These are phyloP conservation scores for Rhodomyrtus psidioides DNA, from an alignment of 441 rosid genomes.

Conservation along the genomic window DNA sequence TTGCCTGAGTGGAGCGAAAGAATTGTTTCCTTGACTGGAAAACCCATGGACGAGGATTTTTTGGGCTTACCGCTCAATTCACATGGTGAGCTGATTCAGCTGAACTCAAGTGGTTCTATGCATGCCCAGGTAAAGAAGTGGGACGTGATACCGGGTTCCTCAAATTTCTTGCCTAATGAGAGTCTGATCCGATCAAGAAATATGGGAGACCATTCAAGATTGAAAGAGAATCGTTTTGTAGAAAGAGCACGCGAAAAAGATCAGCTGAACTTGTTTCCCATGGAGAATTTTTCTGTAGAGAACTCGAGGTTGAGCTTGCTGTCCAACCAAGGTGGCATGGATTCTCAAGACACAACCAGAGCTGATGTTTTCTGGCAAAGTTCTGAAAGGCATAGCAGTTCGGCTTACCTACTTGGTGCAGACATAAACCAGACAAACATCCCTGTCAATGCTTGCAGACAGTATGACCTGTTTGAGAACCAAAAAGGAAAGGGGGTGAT, in stretches of 20 bases:
- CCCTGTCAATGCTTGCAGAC: constrained; percentile 6
- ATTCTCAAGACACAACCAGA: constrained; percentile 9
- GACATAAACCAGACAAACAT: constrained; percentile 12
- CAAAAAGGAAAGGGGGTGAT: constrained; percentile 3
- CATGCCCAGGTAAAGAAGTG: constrained; percentile 1
- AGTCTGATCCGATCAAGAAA: constrained; percentile 4
- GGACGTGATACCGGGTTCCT: constrained; percentile 11
- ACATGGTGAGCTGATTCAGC: constrained; percentile 39
- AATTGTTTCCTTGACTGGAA: constrained; percentile 16
- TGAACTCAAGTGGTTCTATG: constrained; percentile 15
- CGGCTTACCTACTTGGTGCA: constrained; percentile 10
- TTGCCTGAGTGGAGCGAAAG: constrained; percentile 22
- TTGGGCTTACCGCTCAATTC: constrained; percentile 42
- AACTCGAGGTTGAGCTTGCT: constrained; percentile 11
- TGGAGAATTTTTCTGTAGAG: constrained; percentile 8
- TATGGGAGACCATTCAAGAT: constrained; percentile 7
- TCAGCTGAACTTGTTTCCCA: constrained; percentile 19
- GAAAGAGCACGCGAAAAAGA: constrained; percentile 14
- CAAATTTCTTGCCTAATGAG: constrained; percentile 6
- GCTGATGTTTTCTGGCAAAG: constrained; percentile 7
- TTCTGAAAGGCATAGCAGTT: constrained; percentile 5
- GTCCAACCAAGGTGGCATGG: constrained; percentile 24
- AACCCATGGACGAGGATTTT: constrained; percentile 13
- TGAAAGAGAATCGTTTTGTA: constrained; percentile 10
- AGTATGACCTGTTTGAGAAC: constrained; percentile 12